Percentiles rank a stretch among this genome's conserved stretches.
Evolutionary conservation across 305 asterid genomes (phyloP).

Genomic region (Caryopteris hybrid): DNA sequence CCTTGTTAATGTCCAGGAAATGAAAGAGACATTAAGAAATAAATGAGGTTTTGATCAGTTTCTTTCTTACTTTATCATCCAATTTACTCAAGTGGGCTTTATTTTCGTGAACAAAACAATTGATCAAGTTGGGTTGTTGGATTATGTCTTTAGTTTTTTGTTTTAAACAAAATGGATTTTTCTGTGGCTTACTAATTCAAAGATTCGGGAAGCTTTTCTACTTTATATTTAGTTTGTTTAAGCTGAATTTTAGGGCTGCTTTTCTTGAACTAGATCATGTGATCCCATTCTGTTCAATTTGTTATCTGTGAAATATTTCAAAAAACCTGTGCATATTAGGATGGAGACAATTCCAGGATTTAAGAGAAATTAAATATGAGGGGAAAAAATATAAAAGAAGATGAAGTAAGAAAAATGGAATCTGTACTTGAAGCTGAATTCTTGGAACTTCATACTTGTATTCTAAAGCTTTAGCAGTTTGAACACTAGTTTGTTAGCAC

Average conservation of each 20-base stretch:
- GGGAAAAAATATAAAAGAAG: no score
- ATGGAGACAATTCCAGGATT: background rate
- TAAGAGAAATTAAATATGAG: background rate
- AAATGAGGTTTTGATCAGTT: slow-evolving; percentile 22
- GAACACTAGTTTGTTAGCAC: no score
- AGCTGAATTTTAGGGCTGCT: no score
- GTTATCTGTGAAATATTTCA: no score
- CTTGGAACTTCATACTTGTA: background rate
- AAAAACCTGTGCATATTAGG: background rate
- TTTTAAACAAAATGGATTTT: background rate
- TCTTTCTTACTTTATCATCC: slow-evolving; percentile 17
- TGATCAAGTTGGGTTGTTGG: slow-evolving; percentile 5
- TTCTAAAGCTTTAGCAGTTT: no score
- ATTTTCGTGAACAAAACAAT: background rate
- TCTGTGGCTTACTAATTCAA: background rate
- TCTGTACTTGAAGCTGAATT: background rate
- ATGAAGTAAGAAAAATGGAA: background rate
- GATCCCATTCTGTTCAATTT: no score
- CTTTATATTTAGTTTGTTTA: background rate
- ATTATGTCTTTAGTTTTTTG: background rate
- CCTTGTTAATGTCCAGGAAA: slow-evolving; percentile 30
- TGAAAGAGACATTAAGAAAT: slow-evolving; percentile 33
- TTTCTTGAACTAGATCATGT: no score
- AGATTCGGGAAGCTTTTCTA: background rate
- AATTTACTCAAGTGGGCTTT: slow-evolving; percentile 18